phyloP scores from a whole-genome alignment of 2,329 filamentous ascomycete genomes.

The Aspergillus uvarum region DNA sequence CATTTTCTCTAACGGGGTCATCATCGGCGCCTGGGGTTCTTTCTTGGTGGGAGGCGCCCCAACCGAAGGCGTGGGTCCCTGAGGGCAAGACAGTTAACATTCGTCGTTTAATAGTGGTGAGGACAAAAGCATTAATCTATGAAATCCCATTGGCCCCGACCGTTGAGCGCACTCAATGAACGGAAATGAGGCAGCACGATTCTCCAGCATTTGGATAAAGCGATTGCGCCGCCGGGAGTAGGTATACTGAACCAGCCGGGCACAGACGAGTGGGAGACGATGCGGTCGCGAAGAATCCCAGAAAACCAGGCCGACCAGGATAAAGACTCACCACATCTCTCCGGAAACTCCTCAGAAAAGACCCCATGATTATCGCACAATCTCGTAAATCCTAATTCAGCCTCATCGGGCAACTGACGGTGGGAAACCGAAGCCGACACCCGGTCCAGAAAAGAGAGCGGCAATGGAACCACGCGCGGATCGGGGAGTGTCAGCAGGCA shows the following conservation, averaged over 20 bases:
- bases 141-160: background rate
- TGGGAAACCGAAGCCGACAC: conserved; percentile 18
- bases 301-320: conserved; percentile 10
- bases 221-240: background rate
- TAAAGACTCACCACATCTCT: conserved; percentile 37
- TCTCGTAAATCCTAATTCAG: conserved; percentile 21
- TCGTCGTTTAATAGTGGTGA: background rate
- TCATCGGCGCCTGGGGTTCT: conserved; percentile 56
- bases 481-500: conserved; percentile 10
- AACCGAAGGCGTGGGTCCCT: conserved; percentile 51
- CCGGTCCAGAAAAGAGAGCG: conserved; percentile 15
- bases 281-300: conserved; percentile 1
- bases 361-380: conserved; percentile 38
- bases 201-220: background rate
- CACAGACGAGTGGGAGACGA: background rate
- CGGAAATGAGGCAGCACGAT: background rate
- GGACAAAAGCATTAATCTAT: background rate
- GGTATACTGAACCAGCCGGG: background rate
- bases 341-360: conserved; percentile 42
- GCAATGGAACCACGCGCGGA: conserved; percentile 12
- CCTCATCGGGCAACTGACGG: conserved; percentile 29
- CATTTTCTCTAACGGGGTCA: conserved; percentile 69
- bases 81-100: conserved; percentile 22
- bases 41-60: conserved; percentile 56
- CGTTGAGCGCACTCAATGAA: background rate